Percentiles rank a stretch among this genome's conserved stretches.
Evolutionary conservation across 768 basidiomycete genomes (phyloP).

Genomic region (Dioszegia aurantiaca): DNA sequence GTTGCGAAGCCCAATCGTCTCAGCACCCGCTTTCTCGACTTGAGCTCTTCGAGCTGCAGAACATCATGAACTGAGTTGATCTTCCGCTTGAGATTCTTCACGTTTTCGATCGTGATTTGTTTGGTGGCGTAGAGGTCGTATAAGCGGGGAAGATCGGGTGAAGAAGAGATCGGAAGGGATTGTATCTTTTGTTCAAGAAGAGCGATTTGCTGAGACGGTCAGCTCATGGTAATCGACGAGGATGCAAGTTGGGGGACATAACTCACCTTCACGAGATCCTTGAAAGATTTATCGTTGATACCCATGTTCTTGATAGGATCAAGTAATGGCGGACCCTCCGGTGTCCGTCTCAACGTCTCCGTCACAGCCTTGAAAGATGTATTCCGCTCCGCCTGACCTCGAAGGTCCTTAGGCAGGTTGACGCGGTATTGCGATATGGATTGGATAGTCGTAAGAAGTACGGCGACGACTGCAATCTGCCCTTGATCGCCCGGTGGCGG

Average conservation of each 20-base stretch:
- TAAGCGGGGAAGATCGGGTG: slow-evolving; percentile 71
- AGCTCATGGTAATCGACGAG: no score
- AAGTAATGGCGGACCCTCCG: slow-evolving; percentile 76
- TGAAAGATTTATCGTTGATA: slow-evolving; percentile 91
- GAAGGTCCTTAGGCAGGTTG: slow-evolving; percentile 83
- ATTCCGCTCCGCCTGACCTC: slow-evolving; percentile 69
- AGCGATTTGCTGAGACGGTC: slow-evolving; percentile 71
- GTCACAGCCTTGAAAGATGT: slow-evolving; percentile 84
- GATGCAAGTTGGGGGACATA: neutral
- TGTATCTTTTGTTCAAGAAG: slow-evolving; percentile 82
- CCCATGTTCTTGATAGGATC: slow-evolving; percentile 94
- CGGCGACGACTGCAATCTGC: slow-evolving; percentile 78
- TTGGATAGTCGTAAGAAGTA: slow-evolving; percentile 80
- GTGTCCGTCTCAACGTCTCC: slow-evolving; percentile 88
- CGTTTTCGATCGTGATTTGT: slow-evolving; percentile 55
- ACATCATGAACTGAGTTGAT: slow-evolving; percentile 89
- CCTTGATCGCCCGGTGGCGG: slow-evolving; percentile 71
- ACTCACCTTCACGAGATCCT: slow-evolving; percentile 72
- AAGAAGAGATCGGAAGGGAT: slow-evolving; percentile 71
- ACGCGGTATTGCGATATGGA: slow-evolving; percentile 82
- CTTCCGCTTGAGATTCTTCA: slow-evolving; percentile 71
- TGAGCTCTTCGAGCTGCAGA: slow-evolving; percentile 92
- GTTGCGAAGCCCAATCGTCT: slow-evolving; percentile 87
- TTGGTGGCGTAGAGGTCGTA: slow-evolving; percentile 79
- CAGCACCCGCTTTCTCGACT: slow-evolving; percentile 88